Evolutionary conservation across 2,329 filamentous ascomycete species (phyloP).

Genomic region (Aspergillus ochraceoroseus): DNA sequence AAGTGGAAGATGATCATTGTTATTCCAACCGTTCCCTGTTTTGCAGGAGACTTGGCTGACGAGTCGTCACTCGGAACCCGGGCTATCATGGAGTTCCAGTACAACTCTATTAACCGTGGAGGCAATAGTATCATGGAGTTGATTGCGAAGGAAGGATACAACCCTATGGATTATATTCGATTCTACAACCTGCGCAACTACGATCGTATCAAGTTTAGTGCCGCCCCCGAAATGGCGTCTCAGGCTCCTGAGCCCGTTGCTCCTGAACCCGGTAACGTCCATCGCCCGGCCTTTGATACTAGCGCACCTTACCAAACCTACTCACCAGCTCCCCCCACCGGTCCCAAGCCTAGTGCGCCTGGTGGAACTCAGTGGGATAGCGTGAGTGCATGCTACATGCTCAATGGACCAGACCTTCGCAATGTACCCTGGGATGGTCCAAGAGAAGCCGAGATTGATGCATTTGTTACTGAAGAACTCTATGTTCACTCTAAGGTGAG

Average conservation of each 20-base stretch:
- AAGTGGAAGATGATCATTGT: slow-evolving; percentile 89
- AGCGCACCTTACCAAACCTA: slow-evolving; percentile 59
- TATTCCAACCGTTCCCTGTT: slow-evolving; percentile 87
- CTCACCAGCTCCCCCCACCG: slow-evolving; percentile 61
- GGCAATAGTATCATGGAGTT: slow-evolving; percentile 85
- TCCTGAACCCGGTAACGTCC: slow-evolving; percentile 1
- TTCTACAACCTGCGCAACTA: slow-evolving; percentile 93
- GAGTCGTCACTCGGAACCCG: slow-evolving; percentile 79
- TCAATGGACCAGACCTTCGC: slow-evolving; percentile 65
- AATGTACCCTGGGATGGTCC: slow-evolving; percentile 56
- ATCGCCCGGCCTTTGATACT: slow-evolving; percentile 37
- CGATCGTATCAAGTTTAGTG: slow-evolving; percentile 68
- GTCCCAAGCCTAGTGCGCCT: slow-evolving; percentile 42
- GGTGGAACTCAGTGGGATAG: slow-evolving; percentile 63
- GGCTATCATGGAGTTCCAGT: slow-evolving; percentile 98
- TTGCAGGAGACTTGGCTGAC: slow-evolving; percentile 82
- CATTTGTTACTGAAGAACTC: slow-evolving; percentile 59
- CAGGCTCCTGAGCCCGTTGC: slow-evolving; percentile 6
- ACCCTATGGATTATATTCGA: slow-evolving; percentile 79
- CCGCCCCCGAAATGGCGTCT: slow-evolving; percentile 1
- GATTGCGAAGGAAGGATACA: slow-evolving; percentile 68
- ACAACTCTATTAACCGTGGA: slow-evolving; percentile 89
- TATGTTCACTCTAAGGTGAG: slow-evolving; percentile 55
- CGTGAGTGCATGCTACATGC: slow-evolving; percentile 78
- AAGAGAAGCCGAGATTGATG: slow-evolving; percentile 55